These are phyloP conservation scores for Calycina marina DNA, from an alignment of 2,329 filamentous ascomycete species.

Conservation along the genomic window DNA sequence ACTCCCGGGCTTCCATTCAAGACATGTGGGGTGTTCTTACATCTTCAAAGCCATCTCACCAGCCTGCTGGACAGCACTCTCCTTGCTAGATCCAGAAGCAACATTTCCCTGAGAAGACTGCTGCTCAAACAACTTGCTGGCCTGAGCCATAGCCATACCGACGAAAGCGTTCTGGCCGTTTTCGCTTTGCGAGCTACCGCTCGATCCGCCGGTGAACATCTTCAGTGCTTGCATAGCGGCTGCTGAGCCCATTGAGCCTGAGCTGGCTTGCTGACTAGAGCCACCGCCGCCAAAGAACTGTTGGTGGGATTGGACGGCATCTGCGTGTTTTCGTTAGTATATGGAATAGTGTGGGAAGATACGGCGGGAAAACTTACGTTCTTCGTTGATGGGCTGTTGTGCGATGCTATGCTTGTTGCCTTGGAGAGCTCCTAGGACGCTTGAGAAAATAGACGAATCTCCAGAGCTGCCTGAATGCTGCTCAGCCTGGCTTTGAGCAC, in stretches of 20 bases:
- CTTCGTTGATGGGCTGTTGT: slow-evolving; percentile 42
- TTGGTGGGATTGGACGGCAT: slow-evolving; percentile 63
- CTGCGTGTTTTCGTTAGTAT: slow-evolving; percentile 21
- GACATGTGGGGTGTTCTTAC: slow-evolving; percentile 26
- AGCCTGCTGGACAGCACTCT: slow-evolving; percentile 64
- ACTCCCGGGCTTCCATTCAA: neutral
- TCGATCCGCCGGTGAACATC: slow-evolving; percentile 51
- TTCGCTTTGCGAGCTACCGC: slow-evolving; percentile 27
- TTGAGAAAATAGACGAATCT: slow-evolving; percentile 36
- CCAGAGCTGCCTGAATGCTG: slow-evolving; percentile 36
- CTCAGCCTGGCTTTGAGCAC: slow-evolving; percentile 38
- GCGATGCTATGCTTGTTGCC: slow-evolving; percentile 35
- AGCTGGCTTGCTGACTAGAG: slow-evolving; percentile 27
- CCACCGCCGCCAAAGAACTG: slow-evolving; percentile 48
- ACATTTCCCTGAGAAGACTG: slow-evolving; percentile 40
- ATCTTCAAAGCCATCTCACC: slow-evolving; percentile 82
- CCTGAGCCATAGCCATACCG: slow-evolving; percentile 76
- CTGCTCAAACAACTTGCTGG: slow-evolving; percentile 54
- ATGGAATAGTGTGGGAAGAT: neutral
- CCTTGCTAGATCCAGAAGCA: slow-evolving; percentile 52
- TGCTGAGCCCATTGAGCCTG: slow-evolving; percentile 49
- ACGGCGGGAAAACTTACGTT: slow-evolving; percentile 25
- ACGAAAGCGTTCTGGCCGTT: slow-evolving; percentile 66
- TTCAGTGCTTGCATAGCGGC: slow-evolving; percentile 73
- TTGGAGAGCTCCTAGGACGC: slow-evolving; percentile 37